Evolutionary conservation across 306 rosid genomes (phyloP).

Genomic region (Quercus mongolica): DNA sequence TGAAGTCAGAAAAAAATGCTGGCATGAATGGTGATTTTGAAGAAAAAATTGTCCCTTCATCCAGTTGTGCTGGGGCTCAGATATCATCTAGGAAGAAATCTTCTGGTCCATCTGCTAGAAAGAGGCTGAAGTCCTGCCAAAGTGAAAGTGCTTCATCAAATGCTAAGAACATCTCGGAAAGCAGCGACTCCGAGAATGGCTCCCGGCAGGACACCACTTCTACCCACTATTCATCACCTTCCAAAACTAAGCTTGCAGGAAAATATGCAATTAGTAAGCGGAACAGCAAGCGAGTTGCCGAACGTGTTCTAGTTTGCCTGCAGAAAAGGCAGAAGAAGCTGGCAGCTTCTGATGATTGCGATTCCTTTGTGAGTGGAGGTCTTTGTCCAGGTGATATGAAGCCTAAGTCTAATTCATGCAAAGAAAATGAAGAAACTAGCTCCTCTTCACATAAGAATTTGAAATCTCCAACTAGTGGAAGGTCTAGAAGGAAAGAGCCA

Average conservation of each 20-base stretch:
- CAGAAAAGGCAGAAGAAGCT: slow-evolving; percentile 88
- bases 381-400: slow-evolving; percentile 42
- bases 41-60: slow-evolving; percentile 48
- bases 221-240: slow-evolving; percentile 45
- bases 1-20: slow-evolving; percentile 53
- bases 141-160: slow-evolving; percentile 97
- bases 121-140: slow-evolving; percentile 57
- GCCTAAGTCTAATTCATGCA: slow-evolving; percentile 36
- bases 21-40: slow-evolving; percentile 46
- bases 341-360: slow-evolving; percentile 79
- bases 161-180: slow-evolving; percentile 77
- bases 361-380: slow-evolving; percentile 64
- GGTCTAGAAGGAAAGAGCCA: slow-evolving; percentile 45
- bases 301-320: slow-evolving; percentile 81
- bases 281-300: slow-evolving; percentile 96
- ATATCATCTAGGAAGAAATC: slow-evolving; percentile 54
- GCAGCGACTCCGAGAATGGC: slow-evolving; percentile 96
- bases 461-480: slow-evolving; percentile 30
- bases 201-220: slow-evolving; percentile 52
- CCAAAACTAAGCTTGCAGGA: slow-evolving; percentile 57
- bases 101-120: slow-evolving; percentile 47
- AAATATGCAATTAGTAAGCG: slow-evolving; percentile 63
- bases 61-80: slow-evolving; percentile 41
- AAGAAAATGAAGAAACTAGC: slow-evolving; percentile 41
- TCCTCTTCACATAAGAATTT: slow-evolving; percentile 41